Conservation (phyloP, 1,284 basidiomycete species). For the Gymnopus androsaceus region DNA sequence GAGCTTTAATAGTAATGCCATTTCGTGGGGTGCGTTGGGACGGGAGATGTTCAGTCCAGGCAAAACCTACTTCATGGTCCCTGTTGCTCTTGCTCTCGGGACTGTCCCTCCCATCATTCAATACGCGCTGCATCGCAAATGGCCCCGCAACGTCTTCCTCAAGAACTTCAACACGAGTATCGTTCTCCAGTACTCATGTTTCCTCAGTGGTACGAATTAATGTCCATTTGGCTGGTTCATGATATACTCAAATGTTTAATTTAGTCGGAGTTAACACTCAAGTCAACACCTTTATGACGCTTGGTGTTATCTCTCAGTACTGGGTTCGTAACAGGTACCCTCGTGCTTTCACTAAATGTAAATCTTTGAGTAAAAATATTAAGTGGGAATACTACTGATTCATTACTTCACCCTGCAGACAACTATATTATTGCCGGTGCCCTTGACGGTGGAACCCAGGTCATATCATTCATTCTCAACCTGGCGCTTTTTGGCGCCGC, state of each 20-base stretch:
- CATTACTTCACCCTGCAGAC: constrained; percentile 15
- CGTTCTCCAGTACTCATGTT: constrained; percentile 18
- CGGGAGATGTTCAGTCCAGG: constrained; percentile 21
- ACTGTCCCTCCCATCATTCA: constrained; percentile 17
- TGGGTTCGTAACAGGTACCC: constrained; percentile 19
- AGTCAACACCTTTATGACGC: constrained; percentile 18
- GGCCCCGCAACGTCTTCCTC: constrained; percentile 12
- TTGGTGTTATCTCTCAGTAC: constrained; percentile 21
- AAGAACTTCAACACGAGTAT: constrained; percentile 20
- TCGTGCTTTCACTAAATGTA: constrained; percentile 21
- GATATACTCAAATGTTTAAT: not conserved
- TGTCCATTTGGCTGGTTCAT: not conserved
- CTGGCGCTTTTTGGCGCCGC: constrained; percentile 21
- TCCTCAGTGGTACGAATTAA: not conserved
- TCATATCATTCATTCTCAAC: constrained; percentile 22
- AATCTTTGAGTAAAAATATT: not conserved
- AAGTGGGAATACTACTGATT: not conserved
- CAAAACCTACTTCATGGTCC: constrained; percentile 19
- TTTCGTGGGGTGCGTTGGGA: constrained; percentile 22
- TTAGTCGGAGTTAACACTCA: constrained; percentile 21
- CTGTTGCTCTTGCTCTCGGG: constrained; percentile 19
- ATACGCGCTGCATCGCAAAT: constrained; percentile 20
- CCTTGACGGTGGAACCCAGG: constrained; percentile 22
- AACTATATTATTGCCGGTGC: constrained; percentile 20
- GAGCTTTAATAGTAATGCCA: constrained; percentile 21